Percentiles rank a stretch among this genome's conserved stretches.
Conservation (phyloP, 2,329 filamentous ascomycete genomes). For the Botrytis paeoniae region DNA sequence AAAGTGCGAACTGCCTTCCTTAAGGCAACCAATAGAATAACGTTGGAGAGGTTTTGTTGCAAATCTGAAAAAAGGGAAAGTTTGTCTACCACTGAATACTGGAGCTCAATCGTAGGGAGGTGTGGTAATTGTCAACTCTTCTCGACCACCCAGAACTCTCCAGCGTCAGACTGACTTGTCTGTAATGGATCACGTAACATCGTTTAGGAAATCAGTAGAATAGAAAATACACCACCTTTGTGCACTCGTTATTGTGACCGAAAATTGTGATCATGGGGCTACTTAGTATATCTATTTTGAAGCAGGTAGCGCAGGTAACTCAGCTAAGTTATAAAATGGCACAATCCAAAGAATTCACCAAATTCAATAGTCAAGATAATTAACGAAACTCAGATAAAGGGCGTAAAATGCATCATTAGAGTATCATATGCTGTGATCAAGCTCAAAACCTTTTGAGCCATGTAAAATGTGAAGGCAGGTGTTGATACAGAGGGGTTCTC, state of each 20-base stretch:
- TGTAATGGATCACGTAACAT: not conserved
- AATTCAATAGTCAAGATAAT: not conserved
- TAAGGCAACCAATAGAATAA: not conserved
- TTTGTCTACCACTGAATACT: not conserved
- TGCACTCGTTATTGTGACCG: not conserved
- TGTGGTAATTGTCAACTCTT: not conserved
- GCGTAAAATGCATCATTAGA: conserved; percentile 20
- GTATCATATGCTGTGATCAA: conserved; percentile 16
- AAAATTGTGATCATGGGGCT: not conserved
- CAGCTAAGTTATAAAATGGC: not conserved
- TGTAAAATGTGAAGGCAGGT: conserved; percentile 25
- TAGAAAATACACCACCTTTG: not conserved
- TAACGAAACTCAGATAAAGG: not conserved
- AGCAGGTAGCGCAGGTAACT: not conserved
- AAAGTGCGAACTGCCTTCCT: not conserved
- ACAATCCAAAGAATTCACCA: not conserved
- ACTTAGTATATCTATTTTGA: not conserved
- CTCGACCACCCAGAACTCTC: not conserved
- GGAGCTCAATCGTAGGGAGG: not conserved
- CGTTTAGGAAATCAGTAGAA: not conserved
- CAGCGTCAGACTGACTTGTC: not conserved
- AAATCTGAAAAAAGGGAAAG: not conserved
- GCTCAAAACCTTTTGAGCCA: conserved; percentile 12
- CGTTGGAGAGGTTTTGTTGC: not conserved
- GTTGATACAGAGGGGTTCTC: conserved; percentile 35